A percentile compares a stretch with the other conserved stretches of the same genome.
phyloP scores from a whole-genome alignment of 768 basidiomycete species.

The Cystobasidium ongulense region DNA sequence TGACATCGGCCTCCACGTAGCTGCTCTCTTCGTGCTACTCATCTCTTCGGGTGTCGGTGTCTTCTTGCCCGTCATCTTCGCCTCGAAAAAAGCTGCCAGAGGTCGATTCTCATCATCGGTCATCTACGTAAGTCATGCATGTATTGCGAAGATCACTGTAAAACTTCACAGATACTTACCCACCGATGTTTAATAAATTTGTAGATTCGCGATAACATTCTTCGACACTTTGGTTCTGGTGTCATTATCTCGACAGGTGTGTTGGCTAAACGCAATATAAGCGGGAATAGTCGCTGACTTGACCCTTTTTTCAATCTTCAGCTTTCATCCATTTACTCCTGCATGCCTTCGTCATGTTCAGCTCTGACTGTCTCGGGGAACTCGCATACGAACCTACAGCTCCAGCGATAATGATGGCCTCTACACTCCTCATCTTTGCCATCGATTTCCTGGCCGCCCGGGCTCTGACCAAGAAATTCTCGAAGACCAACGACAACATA shows the following conservation, averaged over 20 bases:
- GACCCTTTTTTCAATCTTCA: neutral
- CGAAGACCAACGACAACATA: neutral
- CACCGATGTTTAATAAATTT: too few relatives aligned
- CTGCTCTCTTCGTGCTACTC: slow-evolving; percentile 37
- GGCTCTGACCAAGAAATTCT: slow-evolving; percentile 30
- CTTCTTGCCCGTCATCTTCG: slow-evolving; percentile 31
- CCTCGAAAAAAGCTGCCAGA: slow-evolving; percentile 3
- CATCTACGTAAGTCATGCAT: slow-evolving; percentile 31
- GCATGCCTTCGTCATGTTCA: slow-evolving; percentile 47
- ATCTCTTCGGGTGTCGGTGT: slow-evolving; percentile 35
- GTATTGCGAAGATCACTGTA: neutral
- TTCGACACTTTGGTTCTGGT: slow-evolving; percentile 40
- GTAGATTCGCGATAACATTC: neutral
- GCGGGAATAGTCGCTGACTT: neutral
- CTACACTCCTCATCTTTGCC: slow-evolving; percentile 42
- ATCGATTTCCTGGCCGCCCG: slow-evolving; percentile 44
- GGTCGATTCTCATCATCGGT: neutral
- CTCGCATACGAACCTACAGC: slow-evolving; percentile 45
- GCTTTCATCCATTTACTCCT: slow-evolving; percentile 45
- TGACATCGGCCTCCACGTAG: slow-evolving; percentile 37
- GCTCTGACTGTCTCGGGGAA: slow-evolving; percentile 36
- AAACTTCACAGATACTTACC: neutral
- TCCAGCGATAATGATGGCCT: slow-evolving; percentile 45
- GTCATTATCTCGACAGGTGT: slow-evolving; percentile 43
- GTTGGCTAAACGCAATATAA: neutral